Evolutionary conservation across 768 basidiomycete genomes (phyloP), one percentile per base, ranked within the genome.

Genomic region (Lactarius evosmus): DNA sequence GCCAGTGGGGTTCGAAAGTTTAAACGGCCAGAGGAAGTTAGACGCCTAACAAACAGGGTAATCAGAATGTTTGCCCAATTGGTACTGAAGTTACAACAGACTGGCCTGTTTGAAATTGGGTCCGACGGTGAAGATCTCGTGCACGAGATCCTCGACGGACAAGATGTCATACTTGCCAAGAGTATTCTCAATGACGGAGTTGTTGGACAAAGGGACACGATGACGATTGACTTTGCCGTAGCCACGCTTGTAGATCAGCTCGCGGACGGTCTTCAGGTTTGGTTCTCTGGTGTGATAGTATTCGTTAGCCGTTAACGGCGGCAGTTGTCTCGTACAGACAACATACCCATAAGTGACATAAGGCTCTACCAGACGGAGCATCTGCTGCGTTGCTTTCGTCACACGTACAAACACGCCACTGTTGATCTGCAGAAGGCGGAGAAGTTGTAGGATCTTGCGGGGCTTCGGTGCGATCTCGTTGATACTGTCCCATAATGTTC

Each of bases 11-110:
- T 98, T 98, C 73, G 95, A 98, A 67, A 99, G 91, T 77, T 99
- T 99, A 86, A 99, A 98, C 29, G 97, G 97, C 95, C 95, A 98
- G 59, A 98, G 88, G 87, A 96, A 95, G 85, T 94, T 95, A 70
- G 90, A 85, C 62, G 88, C 90, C 89, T 64, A 41, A 1, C 53
- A 34, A 17, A 46, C 6, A 3, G 34, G 11, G 16, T 25, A 30
- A 50, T 64, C 36, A 64, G 36, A 40, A 50, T 32, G 6, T 29
- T 50, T 25, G 34, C 17, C 7, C 36, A 25, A 40, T 12, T 32
- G 8, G 8, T 36, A 40, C 53, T 25, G 16, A 29, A 40, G n/a
- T 1, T 7, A 30, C 11, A 40, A 25, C 38, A 58, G 33, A 55
- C 87, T 66, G 55, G 87, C 94, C 86, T 97, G 93, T 82, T 98